phyloP scores from a whole-genome alignment of 495 filamentous ascomycete species.

The Aspergillus saccharolyticus region DNA sequence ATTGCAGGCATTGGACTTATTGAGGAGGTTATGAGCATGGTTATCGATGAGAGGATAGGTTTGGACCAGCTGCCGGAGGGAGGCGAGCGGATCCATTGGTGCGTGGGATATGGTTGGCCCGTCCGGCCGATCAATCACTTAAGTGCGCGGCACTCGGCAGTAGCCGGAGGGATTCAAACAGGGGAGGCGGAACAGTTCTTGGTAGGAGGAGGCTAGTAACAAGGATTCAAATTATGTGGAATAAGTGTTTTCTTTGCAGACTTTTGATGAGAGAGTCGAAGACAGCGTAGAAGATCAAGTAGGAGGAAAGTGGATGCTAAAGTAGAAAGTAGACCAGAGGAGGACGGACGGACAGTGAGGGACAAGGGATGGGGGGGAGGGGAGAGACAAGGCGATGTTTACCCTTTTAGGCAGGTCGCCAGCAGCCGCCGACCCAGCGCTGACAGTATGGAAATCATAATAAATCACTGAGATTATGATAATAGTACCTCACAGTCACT shows the following conservation, averaged over 20 bases:
- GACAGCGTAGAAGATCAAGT: neutral
- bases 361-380: neutral
- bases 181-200: neutral
- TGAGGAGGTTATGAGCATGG: slow-evolving; percentile 77
- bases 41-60: slow-evolving; percentile 79
- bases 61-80: slow-evolving; percentile 49
- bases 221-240: neutral
- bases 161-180: neutral
- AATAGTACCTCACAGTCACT: too few species aligned
- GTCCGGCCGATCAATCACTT: slow-evolving; percentile 3
- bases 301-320: neutral
- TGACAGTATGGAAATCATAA: neutral
- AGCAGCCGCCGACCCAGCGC: neutral
- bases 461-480: too few species aligned
- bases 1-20: slow-evolving; percentile 27
- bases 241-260: neutral
- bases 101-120: neutral
- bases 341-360: slow-evolving; percentile 4
- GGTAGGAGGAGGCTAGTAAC: neutral
- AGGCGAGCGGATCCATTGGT: slow-evolving; percentile 30
- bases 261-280: neutral
- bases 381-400: slow-evolving; percentile 2
- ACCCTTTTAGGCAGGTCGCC: slow-evolving; percentile 2
- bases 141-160: neutral
- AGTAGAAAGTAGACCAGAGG: neutral